Evolutionary conservation across 345 rosid species (phyloP), one percentile per base, ranked within the genome.

Genomic region (Euphorbia pulcherrima): DNA sequence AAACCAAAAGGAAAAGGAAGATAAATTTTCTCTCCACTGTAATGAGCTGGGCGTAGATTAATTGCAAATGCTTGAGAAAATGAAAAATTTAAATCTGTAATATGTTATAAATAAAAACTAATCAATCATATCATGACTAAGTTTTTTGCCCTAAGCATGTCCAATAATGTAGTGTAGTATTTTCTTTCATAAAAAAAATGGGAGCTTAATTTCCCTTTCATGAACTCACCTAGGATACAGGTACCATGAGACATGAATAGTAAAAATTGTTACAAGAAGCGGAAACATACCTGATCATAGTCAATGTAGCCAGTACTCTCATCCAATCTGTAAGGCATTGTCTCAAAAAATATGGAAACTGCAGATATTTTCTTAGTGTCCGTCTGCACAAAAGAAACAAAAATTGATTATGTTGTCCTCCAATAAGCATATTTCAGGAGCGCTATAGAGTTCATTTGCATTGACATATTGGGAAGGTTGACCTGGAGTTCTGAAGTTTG

Each of bases 361-460:
- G 97, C 99, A 72, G 97, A 94, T 67, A 94, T 91, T 75, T 94
- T 94, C 78, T 94, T 94, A 75, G 99, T 94, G 68, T 91, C 99
- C 28, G 99, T 94, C 97, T 94, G 92, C 81, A 75, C 29, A 84
- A 75, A 28, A 65, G 70, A 47, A 28, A 65, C 68, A 47, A 50
- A 73, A 67, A 57, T 64, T 29, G 39, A 5, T 30, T 24, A 60
- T 68, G 63, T 16, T 27, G 54, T 44, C 37, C 21, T 59, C 20
- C 8, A 59, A 37, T 44, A 44, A 44, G 1, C 50, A 12, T 44
- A 44, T 39, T 67, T 67, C 35, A 39, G 18, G 33, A 6, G 47
- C 48, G 17, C 40, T 14, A 37, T n/a, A 13, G 61, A 37, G 28
- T 37, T 60, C 51, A 53, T 39, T 53, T 37, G 51, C 7, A 13